These are phyloP conservation scores for Ophiostoma quercus DNA, from an alignment of 2,329 filamentous ascomycete species.

Conservation along the genomic window DNA sequence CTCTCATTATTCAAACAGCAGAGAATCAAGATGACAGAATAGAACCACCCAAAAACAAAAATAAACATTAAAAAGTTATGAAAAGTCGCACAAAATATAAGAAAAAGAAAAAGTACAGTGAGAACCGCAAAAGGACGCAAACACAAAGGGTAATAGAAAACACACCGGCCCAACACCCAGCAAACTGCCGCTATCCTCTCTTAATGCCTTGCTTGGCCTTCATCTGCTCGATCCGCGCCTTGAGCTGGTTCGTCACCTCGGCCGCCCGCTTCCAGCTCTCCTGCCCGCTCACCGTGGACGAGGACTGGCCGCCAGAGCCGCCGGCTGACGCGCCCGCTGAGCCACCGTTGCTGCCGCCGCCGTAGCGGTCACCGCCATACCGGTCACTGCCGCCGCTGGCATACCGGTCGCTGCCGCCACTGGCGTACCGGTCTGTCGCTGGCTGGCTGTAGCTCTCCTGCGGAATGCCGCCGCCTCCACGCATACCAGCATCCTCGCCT, in stretches of 20 bases:
- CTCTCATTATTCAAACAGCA: background rate
- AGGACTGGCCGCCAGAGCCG: conserved; percentile 22
- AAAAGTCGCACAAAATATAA: background rate
- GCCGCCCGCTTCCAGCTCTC: conserved; percentile 97
- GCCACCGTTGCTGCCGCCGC: conserved; percentile 21
- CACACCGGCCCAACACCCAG: background rate
- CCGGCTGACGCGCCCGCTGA: conserved; percentile 21
- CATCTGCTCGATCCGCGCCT: conserved; percentile 98
- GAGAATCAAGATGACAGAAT: background rate
- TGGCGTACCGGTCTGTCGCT: background rate
- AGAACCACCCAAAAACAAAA: background rate
- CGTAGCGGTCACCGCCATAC: background rate
- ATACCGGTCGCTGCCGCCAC: background rate
- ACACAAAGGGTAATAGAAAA: conserved; percentile 1
- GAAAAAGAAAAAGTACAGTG: background rate
- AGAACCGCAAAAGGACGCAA: too few relatives aligned
- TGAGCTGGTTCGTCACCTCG: conserved; percentile 94
- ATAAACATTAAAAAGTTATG: conserved; percentile 13
- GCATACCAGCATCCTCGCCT: conserved; percentile 24
- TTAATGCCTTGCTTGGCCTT: conserved; percentile 47
- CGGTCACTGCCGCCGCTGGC: background rate
- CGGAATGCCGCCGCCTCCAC: background rate
- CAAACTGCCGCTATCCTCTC: conserved; percentile 20
- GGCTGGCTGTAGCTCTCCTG: background rate
- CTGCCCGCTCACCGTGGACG: conserved; percentile 42